Evolutionary conservation across 176 grass and related monocot genomes (phyloP), one percentile per base, ranked within the genome.

Genomic region (Leersia perrieri): DNA sequence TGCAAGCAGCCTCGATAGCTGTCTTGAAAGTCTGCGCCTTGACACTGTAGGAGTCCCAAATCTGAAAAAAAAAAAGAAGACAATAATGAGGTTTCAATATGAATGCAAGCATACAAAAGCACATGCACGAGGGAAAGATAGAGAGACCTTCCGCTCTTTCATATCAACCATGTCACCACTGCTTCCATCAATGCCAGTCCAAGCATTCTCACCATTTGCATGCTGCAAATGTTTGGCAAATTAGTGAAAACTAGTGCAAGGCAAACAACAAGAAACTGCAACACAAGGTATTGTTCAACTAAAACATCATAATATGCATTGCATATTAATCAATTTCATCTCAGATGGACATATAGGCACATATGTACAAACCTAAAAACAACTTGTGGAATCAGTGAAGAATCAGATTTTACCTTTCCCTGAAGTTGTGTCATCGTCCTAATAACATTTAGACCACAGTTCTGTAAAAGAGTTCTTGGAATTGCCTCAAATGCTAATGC

Each of bases 401-500:
- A 58, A 58, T 58, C n/a, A 25, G 53, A 58, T 51, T n/a, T 70
- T 80, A 93, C 92, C 96, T 95, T 99, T 82, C 92, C 92, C 82
- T 95, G 96, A 51, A 99, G 92, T 72, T 93, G 90, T 76, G 92
- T 95, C 92, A 99, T 99, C 13, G 79, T 99, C 66, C 92, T 88
- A 44, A 99, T 99, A 76, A 95, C 89, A 77, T 93, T 99, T 84
- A 99, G 76, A 61, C 96, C 96, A 16, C 96, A 99, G 72, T 99
- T 99, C 70, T 99, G 96, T 44, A 91, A 89, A 42, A 99, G 68
- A 60, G 96, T 99, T 89, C 96, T 88, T 31, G 96, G 97, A 66
- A 99, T 99, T 23, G 96, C 92, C 77, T 99, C 96, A 30, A 99
- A 99, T 73, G 96, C 96, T 78, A 99, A 60, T 64, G 92, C 96